phyloP scores from a whole-genome alignment of 1,139 yeast genomes.

The Pichia sp. region DNA sequence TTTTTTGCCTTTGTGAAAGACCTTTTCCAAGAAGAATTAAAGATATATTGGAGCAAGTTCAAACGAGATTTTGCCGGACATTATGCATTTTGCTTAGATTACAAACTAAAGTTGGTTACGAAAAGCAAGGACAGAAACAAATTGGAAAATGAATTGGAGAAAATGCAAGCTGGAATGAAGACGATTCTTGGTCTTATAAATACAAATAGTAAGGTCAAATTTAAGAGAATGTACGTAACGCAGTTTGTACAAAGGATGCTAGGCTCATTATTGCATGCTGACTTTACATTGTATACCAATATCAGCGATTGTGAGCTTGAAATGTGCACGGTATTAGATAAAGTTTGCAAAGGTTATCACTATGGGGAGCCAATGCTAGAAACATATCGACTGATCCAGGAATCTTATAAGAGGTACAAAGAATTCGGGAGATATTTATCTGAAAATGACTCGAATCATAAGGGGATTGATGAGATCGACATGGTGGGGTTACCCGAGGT shows the following conservation, averaged over 20 bases:
- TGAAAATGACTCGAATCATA: background rate
- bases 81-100: slow-evolving; percentile 8
- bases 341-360: background rate
- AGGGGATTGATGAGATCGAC: background rate
- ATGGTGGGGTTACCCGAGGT: background rate
- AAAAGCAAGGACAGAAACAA: slow-evolving; percentile 11
- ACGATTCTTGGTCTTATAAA: background rate
- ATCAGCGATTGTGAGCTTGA: slow-evolving; percentile 13
- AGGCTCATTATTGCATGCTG: background rate
- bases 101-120: slow-evolving; percentile 6
- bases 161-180: background rate
- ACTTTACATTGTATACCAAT: slow-evolving; percentile 5
- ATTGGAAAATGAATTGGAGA: slow-evolving; percentile 2
- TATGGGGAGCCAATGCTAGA: background rate
- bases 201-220: background rate
- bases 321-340: background rate
- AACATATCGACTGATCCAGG: background rate
- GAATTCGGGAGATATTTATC: background rate
- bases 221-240: slow-evolving; percentile 2
- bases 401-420: background rate
- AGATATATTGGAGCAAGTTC: slow-evolving; percentile 3
- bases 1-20: background rate
- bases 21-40: background rate
- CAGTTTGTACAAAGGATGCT: slow-evolving; percentile 8
- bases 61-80: slow-evolving; percentile 7